Evolutionary conservation across 257 asterid genomes (phyloP), one percentile per base, ranked within the genome.

Genomic region (Nicotiana undulata): DNA sequence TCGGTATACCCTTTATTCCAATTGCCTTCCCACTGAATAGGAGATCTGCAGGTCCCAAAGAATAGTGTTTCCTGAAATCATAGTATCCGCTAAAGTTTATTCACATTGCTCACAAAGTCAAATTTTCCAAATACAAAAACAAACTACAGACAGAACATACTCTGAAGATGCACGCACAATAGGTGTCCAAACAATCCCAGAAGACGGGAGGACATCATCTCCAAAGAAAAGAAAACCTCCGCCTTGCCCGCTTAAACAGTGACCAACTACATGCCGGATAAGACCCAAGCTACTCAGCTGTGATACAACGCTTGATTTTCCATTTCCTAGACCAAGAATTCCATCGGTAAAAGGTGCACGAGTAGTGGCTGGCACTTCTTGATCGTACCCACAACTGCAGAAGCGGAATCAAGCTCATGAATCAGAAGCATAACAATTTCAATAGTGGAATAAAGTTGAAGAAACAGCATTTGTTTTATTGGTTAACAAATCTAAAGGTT

Each of bases 201-300:
- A 83, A 44, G 86, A 60, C 24, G 96, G 96, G 76, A 91, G 81
- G 80, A 91, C 81, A 81, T 88, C 94, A 63, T 93, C 98, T 66
- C 99, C 99, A 22, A 95, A 86, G 89, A 92, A 92, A 84, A 95
- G 93, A 86, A 87, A 93, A 32, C 98, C 98, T 29, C 96, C 96
- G 7, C 95, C 97, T 82, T 86, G 88, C 58, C 85, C 88, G 75
- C 97, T 89, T 18, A 94, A 83, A 75, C 99, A 95, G 82, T 93
- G 98, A 51, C 98, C 98, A 68, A 92, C 87, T 17, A 95, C 92
- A 63, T 93, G 92, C 65, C 87, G 85, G 51, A 86, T 89, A 63
- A 93, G 77, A 49, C 95, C 97, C 81, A 80, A 77, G 81, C 64
- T 81, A 37, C 85, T 83, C 72, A 95, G 81, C 84, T 93, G 99